Base-by-base conservation (phyloP, 768 basidiomycete species). In the Mycena albidolilacea region DNA sequence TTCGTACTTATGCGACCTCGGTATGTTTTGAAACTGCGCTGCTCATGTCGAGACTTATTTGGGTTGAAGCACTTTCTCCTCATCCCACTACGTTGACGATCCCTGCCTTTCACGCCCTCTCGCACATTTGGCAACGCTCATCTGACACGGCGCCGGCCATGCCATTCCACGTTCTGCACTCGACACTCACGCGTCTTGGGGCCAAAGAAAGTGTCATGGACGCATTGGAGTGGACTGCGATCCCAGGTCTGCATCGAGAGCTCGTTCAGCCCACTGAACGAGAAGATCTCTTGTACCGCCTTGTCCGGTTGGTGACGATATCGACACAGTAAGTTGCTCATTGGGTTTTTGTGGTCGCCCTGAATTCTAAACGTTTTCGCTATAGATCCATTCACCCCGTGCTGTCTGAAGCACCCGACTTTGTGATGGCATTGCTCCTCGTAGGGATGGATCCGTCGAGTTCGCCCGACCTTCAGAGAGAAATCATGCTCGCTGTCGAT, bases 361-460 rank as follows among this genome's bases (percentile, higher is more conserved):
- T 1, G 43, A 39, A 30, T 67, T 23, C 79, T 38, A 43, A 67
- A 9, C 23, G 48, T 62, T 44, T 48, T 75, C 17, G 44, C 23
- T 75, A 12, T 41, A 87, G 85, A 63, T 83, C 83, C 59, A 77
- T 81, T 60, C 80, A 78, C 63, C 77, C 88, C 17, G 72, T 76
- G 19, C 55, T 67, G 8, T 77, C 82, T 7, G 90, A 92, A 23
- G 76, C 87, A 1, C 84, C 88, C 14, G 85, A 89, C 69, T 77
- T 91, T 23, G 74, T 91, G 9, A 74, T 90, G 61, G 80, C 84
- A 2, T 75, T 95, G 52, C 71, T 91, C 5, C 80, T 91, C 3
- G 78, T 94, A 37, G 90, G 84, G 2, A 85, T 92, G 72, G 93
- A 94, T 75, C 79, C 84, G 1, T 80, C 84, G 14, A 86, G 86